These are phyloP conservation scores for Triangularia verruculosa DNA, from an alignment of 2,329 filamentous ascomycete genomes.

Conservation along the genomic window DNA sequence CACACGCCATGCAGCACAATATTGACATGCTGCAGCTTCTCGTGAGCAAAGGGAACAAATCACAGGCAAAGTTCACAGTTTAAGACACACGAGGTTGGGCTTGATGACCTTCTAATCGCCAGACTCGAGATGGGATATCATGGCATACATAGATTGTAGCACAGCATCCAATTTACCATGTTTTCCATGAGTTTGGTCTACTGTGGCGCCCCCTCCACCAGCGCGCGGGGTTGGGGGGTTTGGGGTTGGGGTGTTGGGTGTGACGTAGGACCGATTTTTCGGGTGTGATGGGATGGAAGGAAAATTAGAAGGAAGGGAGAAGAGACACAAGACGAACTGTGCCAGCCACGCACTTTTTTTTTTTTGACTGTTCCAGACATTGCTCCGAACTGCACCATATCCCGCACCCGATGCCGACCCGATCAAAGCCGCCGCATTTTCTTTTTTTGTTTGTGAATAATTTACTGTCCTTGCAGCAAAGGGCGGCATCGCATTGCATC, in stretches of 20 bases:
- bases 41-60: neutral
- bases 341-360: neutral
- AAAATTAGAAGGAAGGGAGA: neutral
- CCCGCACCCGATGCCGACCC: neutral
- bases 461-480: neutral
- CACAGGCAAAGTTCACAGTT: neutral
- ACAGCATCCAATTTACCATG: neutral
- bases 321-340: neutral
- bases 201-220: neutral
- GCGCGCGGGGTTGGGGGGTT: neutral
- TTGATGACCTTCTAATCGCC: neutral
- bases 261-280: neutral
- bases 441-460: neutral
- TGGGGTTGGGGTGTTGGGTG: too few relatives aligned
- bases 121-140: neutral
- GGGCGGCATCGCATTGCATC: neutral
- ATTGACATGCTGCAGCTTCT: neutral
- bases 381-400: neutral
- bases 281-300: neutral
- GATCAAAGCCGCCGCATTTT: neutral
- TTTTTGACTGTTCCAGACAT: neutral
- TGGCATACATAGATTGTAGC: neutral
- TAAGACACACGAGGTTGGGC: neutral
- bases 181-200: neutral
- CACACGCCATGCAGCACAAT: neutral